A percentile compares a stretch with the other conserved stretches of the same genome.
Conservation (phyloP, 805 yeast species). For the Starmerella gropengiesseri region DNA sequence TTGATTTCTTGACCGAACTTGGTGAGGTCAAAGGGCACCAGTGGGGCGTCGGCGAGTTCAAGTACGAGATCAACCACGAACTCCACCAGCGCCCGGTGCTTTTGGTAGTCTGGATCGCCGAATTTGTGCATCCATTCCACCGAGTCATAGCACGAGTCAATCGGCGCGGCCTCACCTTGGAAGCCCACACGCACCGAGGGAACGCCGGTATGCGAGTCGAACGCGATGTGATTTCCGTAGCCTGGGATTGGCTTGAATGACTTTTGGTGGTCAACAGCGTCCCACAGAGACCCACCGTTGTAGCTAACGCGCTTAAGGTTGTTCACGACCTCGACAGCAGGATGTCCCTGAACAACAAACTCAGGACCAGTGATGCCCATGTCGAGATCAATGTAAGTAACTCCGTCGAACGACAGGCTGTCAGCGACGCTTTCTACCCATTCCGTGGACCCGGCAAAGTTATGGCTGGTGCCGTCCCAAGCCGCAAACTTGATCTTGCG, state of each 20-base stretch:
- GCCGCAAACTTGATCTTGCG: conserved; percentile 74
- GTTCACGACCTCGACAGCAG: conserved; percentile 40
- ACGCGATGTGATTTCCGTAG: conserved; percentile 58
- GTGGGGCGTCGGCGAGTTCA: conserved; percentile 61
- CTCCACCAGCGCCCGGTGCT: conserved; percentile 47
- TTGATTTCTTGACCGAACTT: conserved; percentile 38
- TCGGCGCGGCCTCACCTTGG: conserved; percentile 36
- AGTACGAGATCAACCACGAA: conserved; percentile 44
- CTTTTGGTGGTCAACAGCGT: conserved; percentile 3
- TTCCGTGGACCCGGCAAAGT: conserved; percentile 75
- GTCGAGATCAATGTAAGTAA: conserved; percentile 65
- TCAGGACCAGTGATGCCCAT: conserved; percentile 40
- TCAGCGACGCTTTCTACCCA: conserved; percentile 52
- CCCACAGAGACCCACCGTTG: conserved; percentile 21
- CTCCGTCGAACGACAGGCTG: conserved; percentile 48
- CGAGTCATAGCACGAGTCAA: conserved; percentile 52
- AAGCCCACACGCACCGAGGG: conserved; percentile 56
- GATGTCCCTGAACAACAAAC: conserved; percentile 52
- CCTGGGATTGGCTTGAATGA: conserved; percentile 16
- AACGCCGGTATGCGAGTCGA: conserved; percentile 52
- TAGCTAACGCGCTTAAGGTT: conserved; percentile 35
- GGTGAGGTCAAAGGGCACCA: conserved; percentile 56
- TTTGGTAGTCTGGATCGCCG: conserved; percentile 47
- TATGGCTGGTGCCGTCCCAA: conserved; percentile 72
- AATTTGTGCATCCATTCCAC: conserved; percentile 43